Base-by-base conservation (phyloP, 2,329 filamentous ascomycete genomes). In the Neobulgaria alba region DNA sequence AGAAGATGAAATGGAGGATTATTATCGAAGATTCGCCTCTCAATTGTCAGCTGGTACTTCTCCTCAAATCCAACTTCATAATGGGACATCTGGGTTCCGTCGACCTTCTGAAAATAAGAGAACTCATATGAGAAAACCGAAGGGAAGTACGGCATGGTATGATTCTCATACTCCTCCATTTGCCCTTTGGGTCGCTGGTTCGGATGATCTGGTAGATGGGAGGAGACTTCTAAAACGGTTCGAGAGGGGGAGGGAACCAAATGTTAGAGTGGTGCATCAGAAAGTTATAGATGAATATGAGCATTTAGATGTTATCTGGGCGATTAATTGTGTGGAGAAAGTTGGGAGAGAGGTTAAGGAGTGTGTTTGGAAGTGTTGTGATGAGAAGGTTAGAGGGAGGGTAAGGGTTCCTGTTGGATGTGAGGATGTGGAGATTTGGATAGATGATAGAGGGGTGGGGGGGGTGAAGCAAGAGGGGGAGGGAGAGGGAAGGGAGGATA, bases 301-400 rank as follows among this genome's bases (percentile, higher is more conserved):
- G 64, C 90, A 96, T 63, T 71, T 96, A 3, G 90, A 95, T 63
- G 86, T 95, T 2, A 78, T 96, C 29, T 95, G 90, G 90, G 88
- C 89, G 0, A 86, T 95, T 70, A 88, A 95, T 57, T 78, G 79
- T 0, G 77, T 88, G 12, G 80, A 90, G 35, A 76, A 90, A 59
- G 85, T 95, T 1, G 92, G 89, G 4, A 71, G 68, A 42, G 89
- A 94, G 63, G 67, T 95, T 0, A 73, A 79, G 20, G 81, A 90
- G 54, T 81, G 93, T 10, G 62, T 95, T 10, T 95, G 89, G 89
- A 79, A 79, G 61, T 94, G 86, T 1, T 67, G 78, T 65, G 36
- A 49, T 41, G 53, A 51, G 29, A 51, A 55, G 34, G 52, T 54
- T 21, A 49, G 38, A 20, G 50, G 51, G 3, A 45, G 56, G 21